Conservation (phyloP, 495 filamentous ascomycete species). For the Parachaetomium inaequale region DNA sequence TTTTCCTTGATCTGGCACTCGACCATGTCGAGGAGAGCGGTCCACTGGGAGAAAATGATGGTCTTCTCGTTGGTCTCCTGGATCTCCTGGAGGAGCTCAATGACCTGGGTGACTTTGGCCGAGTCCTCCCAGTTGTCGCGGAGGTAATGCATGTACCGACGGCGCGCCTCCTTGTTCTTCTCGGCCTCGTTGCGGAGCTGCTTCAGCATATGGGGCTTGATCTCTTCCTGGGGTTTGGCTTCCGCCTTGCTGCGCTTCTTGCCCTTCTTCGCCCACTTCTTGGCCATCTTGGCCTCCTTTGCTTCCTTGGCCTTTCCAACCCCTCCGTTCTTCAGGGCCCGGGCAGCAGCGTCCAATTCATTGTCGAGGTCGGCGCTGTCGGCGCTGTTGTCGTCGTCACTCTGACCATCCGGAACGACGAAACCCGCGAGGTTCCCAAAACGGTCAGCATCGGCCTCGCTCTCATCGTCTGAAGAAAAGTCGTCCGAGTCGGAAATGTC, state of each 20-base stretch:
- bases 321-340: constrained; percentile 23
- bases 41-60: constrained; percentile 92
- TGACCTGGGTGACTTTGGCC: constrained; percentile 72
- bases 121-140: constrained; percentile 67
- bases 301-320: constrained; percentile 3
- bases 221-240: constrained; percentile 29
- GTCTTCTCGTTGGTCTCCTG: constrained; percentile 63
- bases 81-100: constrained; percentile 58
- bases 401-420: constrained; percentile 51
- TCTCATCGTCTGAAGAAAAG: constrained; percentile 7
- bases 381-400: constrained; percentile 32
- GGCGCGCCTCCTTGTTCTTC: constrained; percentile 58
- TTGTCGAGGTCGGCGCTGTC: constrained; percentile 3
- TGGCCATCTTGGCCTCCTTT: constrained; percentile 15
- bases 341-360: constrained; percentile 15
- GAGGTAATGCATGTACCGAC: constrained; percentile 61
- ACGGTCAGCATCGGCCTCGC: constrained; percentile 36
- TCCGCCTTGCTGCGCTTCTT: constrained; percentile 28
- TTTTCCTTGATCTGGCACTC: constrained; percentile 75
- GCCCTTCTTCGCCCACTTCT: constrained; percentile 14
- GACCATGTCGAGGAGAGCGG: constrained; percentile 84
- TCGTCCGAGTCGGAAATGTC: constrained; percentile 34
- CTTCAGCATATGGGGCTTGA: constrained; percentile 29
- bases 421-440: constrained; percentile 56
- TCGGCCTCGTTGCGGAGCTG: constrained; percentile 52